Percentiles rank a stretch among this genome's conserved stretches.
Evolutionary conservation across 2,329 filamentous ascomycete species (phyloP).

Genomic region (Apiospora koreana): DNA sequence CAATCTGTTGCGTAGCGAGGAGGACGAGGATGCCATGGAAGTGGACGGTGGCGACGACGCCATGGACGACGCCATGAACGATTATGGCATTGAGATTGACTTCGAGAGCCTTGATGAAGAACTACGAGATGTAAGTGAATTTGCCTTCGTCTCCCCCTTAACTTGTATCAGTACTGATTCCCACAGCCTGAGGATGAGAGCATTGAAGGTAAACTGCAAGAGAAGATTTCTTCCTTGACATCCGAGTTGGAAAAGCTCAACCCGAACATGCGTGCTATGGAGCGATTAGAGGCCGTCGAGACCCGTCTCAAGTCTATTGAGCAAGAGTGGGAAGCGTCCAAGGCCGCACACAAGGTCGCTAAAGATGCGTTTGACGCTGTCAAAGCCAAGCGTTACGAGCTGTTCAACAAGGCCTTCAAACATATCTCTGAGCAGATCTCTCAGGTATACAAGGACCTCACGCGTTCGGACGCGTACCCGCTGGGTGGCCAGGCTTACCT

Average conservation of each 20-base stretch:
- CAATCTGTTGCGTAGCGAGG: slow-evolving; percentile 64
- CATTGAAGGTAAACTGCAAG: slow-evolving; percentile 73
- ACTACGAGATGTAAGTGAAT: slow-evolving; percentile 67
- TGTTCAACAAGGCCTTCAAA: slow-evolving; percentile 93
- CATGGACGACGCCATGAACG: slow-evolving; percentile 69
- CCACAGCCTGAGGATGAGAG: slow-evolving; percentile 66
- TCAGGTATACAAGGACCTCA: slow-evolving; percentile 93
- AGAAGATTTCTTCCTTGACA: slow-evolving; percentile 74
- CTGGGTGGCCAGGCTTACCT: slow-evolving; percentile 89
- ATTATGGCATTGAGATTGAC: slow-evolving; percentile 89
- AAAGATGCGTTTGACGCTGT: slow-evolving; percentile 83
- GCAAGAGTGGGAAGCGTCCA: slow-evolving; percentile 85
- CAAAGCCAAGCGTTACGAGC: slow-evolving; percentile 79
- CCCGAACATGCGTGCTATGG: slow-evolving; percentile 94
- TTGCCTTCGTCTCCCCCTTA: not conserved
- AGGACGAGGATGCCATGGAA: slow-evolving; percentile 89
- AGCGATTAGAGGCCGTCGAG: slow-evolving; percentile 85
- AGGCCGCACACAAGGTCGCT: slow-evolving; percentile 69
- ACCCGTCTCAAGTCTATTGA: slow-evolving; percentile 80
- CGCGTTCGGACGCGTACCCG: slow-evolving; percentile 85
- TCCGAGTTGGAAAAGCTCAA: slow-evolving; percentile 89
- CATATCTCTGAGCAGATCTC: slow-evolving; percentile 96
- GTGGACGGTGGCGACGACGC: slow-evolving; percentile 73
- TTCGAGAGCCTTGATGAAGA: slow-evolving; percentile 83
- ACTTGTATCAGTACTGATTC: slow-evolving; percentile 27